Conservation (phyloP, 805 yeast genomes). For the Schwanniomyces occidentalis region DNA sequence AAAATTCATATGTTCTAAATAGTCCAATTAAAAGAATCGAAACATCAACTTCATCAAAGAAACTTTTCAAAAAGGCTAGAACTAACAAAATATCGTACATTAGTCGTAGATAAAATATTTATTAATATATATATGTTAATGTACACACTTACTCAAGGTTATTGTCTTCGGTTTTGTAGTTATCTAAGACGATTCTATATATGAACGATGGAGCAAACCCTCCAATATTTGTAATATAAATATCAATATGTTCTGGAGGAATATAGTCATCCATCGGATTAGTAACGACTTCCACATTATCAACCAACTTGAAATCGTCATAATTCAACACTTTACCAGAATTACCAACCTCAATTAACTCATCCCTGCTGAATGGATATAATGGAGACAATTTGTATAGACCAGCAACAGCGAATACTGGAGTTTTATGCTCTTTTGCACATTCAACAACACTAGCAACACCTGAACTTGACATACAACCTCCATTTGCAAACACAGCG, state of each 20-base stretch:
- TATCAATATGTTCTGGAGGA: slow-evolving; percentile 91
- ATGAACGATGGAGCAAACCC: slow-evolving; percentile 96
- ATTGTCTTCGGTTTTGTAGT: slow-evolving; percentile 85
- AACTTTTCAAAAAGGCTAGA: too few relatives aligned
- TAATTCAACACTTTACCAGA: slow-evolving; percentile 85
- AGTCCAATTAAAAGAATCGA: too few relatives aligned
- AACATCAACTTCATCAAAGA: too few relatives aligned
- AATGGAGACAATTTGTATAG: slow-evolving; percentile 88
- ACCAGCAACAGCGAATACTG: slow-evolving; percentile 94
- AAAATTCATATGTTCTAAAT: too few relatives aligned
- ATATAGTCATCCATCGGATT: slow-evolving; percentile 91
- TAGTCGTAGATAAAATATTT: too few relatives aligned
- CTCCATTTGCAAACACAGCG: slow-evolving; percentile 95
- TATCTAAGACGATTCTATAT: slow-evolving; percentile 91
- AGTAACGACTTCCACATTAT: slow-evolving; percentile 69
- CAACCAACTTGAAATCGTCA: slow-evolving; percentile 66
- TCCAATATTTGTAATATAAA: slow-evolving; percentile 91
- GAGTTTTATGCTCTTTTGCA: slow-evolving; percentile 94
- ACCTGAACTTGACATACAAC: slow-evolving; percentile 86
- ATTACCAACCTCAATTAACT: slow-evolving; percentile 86
- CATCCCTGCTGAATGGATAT: slow-evolving; percentile 86
- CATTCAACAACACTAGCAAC: slow-evolving; percentile 92
- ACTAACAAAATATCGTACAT: too few relatives aligned
- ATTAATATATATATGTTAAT: too few relatives aligned
- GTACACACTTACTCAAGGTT: slow-evolving; percentile 42